Base-by-base conservation (phyloP, 2,329 filamentous ascomycete species). In the Ilyonectria mors-panacis region DNA sequence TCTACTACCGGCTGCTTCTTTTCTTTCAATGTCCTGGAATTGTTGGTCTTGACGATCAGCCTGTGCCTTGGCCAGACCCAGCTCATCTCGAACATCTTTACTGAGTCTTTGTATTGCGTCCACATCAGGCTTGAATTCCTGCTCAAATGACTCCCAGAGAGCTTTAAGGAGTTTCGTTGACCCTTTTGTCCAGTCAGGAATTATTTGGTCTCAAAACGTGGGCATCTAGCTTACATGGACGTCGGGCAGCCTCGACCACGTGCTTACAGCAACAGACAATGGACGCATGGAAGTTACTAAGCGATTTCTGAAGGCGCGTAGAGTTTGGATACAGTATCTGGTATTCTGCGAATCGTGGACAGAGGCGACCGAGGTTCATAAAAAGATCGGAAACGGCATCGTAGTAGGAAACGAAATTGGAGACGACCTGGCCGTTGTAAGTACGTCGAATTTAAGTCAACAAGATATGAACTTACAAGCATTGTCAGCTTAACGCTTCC, bases 401-500 rank as follows among this genome's bases (percentile, higher is more conserved):
- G 35, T 81, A 85, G 56, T 83, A 84, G 0, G 80, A 80, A 0
- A 74, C 73, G 39, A 78, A 78, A 21, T 82, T 83, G 1, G 77
- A 67, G 1, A 77, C 67, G 17, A 78, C 60, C 81, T 82, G 6
- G 35, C 3, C 10, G 4, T 37, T 37, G 9, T 37, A 37, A 37
- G 9, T 37, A 5, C 9, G 35, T 37, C 9, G 9, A 6, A 26
- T 6, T 26, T 6, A 26, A 26, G 26, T 6, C 35, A 33, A 1
- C 0, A 33, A 37, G 12, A 48, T n/a, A 19, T 23, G 62, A 9
- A 70, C 73, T 65, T 66, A 81, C 78, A 57, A 79, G 73, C 50
- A 85, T 75, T 15, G 83, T 79, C n/a, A 85, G 66, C 65, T 81
- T 81, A 3, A 84, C 72, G 47, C 79, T 82, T 1, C 83, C 83